Base-by-base conservation (phyloP, 2,329 filamentous ascomycete genomes). In the Exophiala spinifera region DNA sequence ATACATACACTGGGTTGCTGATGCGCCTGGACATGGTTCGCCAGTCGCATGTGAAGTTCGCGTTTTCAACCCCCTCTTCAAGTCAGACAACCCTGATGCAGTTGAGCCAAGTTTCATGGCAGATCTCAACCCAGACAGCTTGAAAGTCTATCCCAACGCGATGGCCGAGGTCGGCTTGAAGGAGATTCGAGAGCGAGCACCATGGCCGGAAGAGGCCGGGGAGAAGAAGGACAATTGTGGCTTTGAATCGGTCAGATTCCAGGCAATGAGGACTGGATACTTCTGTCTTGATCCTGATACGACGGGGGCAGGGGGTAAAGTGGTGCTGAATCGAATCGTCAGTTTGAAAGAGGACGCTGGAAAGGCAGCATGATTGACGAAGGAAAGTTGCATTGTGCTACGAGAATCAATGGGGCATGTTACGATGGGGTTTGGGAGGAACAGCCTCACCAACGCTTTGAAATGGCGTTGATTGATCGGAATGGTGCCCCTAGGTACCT, bases 281-380 rank as follows among this genome's bases (percentile, higher is more conserved):
- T 94, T 94, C 74, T 84, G 84, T 76, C 63, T 95, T 70, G 91
- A 96, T 69, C 82, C 80, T 46, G 90, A 95, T 65, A 88, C 84
- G 56, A 87, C 83, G 0, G 82, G 83, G 28, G 42, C 40, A 20
- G 23, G 53, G 7, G 88, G 89, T n/a, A 89, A 86, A 70, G 78
- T 95, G 61, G 82, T 97, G 45, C 74, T 97, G 25, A 97, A 97
- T 74, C 82, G 90, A 48, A 96, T 97, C 66, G 91, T 97, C 19
- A 89, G 87, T 45, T 72, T 96, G 66, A 95, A 95, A 76, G 91
- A 96, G 72, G 89, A 95, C 67, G 75, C 81, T n/a, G 84, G 84
- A 52, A 91, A 91, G 78, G 70, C 64, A 13, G 36, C 36, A 39
- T 39, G 36, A 39, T 15, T 19, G 36, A 15, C 4, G 23, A 23